Base-by-base conservation (phyloP, 2,329 filamentous ascomycete genomes). In the Colletotrichum sp. region DNA sequence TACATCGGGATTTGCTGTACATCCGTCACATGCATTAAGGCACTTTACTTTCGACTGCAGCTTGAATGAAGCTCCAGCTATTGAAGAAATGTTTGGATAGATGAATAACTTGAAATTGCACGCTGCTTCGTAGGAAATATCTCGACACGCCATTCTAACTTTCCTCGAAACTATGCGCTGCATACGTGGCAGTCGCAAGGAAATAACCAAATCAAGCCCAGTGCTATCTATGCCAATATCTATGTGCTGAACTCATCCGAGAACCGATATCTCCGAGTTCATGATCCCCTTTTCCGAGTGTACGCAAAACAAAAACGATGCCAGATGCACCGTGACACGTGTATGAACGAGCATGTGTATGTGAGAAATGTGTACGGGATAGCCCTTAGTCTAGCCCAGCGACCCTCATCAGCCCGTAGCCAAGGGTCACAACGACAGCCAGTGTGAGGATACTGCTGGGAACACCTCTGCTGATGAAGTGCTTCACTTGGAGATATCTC, bases 391-490 rank as follows among this genome's bases (percentile, higher is more conserved):
- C 86, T 71, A 95, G 88, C 1, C 93, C 93, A 13, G 91, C 93
- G 66, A 95, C 88, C 78, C 93, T 89, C 96, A 99, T 98, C 78
- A 98, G 89, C 3, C 93, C 95, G 85, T 98, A 99, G 0, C 97
- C 98, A 57, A 99, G 86, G 0, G 95, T 96, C 32, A 99, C 90
- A 57, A 98, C 93, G 12, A 99, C 95, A 1, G 89, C 84, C 79
- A 98, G 93, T 1, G 96, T 93, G 71, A 98, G 88, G 43, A 99
- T 83, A 84, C 95, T 98, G 82, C 94, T 93, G 1, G 97, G 96
- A 48, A 99, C 92, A 81, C 97, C 97, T n/a, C 96, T 90, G 68
- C 94, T 98, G 81, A 99, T 93, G 85, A 99, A 99, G 84, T 99
- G 97, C 82, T 94, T 95, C 68, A 99, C 98, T 76, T 94, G 90